Base-by-base conservation (phyloP, 1,284 basidiomycete species). In the Pholiota adiposa region DNA sequence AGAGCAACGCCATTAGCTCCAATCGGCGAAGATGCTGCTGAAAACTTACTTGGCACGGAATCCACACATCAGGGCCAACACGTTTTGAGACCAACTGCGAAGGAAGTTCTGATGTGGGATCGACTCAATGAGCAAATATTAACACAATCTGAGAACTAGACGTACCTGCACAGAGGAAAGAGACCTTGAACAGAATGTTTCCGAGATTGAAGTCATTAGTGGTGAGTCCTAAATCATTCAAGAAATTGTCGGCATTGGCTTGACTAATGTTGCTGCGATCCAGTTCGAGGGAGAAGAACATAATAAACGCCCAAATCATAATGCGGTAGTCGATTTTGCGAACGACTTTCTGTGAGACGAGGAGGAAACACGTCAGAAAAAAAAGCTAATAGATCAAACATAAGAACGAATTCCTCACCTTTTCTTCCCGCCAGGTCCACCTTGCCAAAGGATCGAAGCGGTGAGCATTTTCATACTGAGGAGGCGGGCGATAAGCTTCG, bases 21-120 rank as follows among this genome's bases (percentile, higher is more conserved):
- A 1, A 2, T 51, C 14, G 11, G 27, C 18, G 29, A 12, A 16
- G 27, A 23, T 33, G 8, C 16, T 12, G 27, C 21, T 11, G 16
- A 23, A 16, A 11, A 38, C 54, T 11, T 16, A 56, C 46, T 23
- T 77, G 74, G 9, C 76, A 83, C 1, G 89, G 88, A 63, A 90
- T 86, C 87, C 88, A 91, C 23, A 83, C 77, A 67, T 90, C 88
- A 1, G 87, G 85, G 1, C 89, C 88, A 21, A 88, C 79, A n/a
- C 85, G 78, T 71, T 90, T 91, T 4, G 87, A 89, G 34, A 92
- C 72, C 9, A 92, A 74, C 66, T 90, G 89, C 1, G 88, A 89
- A 11, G 89, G 89, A 18, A 90, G 71, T 67, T 89, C 87, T 54
- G n/a, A 46, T 25, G 11, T 27, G n/a, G 18, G 11, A 7, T 1